Base-by-base conservation (phyloP, 257 asterid genomes). In the Salvia splendens region DNA sequence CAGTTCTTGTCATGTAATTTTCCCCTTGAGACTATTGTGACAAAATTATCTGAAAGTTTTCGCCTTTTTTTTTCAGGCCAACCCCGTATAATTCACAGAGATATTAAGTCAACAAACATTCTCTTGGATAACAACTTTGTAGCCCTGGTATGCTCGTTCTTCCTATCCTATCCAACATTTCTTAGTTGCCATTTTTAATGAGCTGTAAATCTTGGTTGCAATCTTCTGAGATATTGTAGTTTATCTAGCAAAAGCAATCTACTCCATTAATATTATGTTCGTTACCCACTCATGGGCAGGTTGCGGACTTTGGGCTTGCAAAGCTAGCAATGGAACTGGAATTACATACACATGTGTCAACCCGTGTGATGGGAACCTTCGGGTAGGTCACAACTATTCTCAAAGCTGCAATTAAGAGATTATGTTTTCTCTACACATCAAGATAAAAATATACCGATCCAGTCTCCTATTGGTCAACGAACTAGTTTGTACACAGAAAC, bases 341-440 rank as follows among this genome's bases (percentile, higher is more conserved):
- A 65, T 64, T 76, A 52, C 81, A 82, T 32, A 89, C 97, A 35
- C 97, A 88, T 28, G 89, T 91, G 40, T 84, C 97, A 6, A 91
- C 97, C 16, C 96, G 97, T 67, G 96, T 91, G 38, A 88, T 91
- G 97, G 96, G 97, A 70, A 91, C 97, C 50, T 91, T 91, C 59
- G 97, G 97, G 97, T 89, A 69, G 50, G 95, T 74, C 55, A 60
- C 72, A 35, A 14, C 47, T 42, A 61, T 56, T 55, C 48, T 64
- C 20, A 45, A 60, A 63, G 12, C 51, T 32, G 33, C 46, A 8
- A n/a, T 32, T 12, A 9, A 72, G 59, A 68, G 43, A 68, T 33
- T 67, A 30, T 62, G 36, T 30, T 68, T 61, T 68, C 40, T 20
- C 8, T 28, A 65, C 45, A 46, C 51, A 46, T 16, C 6, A 53